A percentile compares a stretch with the other conserved stretches of the same genome.
phyloP scores from a whole-genome alignment of 805 yeast species.

The Candida takata region DNA sequence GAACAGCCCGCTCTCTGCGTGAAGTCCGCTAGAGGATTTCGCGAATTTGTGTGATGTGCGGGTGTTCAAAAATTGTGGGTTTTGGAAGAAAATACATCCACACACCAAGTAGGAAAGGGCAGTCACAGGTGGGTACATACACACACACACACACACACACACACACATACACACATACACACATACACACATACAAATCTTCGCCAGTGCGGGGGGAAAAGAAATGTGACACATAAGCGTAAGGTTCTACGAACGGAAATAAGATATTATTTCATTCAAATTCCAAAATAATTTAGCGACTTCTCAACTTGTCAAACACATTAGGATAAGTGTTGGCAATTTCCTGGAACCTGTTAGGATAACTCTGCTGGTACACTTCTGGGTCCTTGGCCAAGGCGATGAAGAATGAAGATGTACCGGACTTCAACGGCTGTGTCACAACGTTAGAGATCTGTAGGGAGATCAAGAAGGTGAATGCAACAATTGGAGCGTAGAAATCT shows the following conservation, averaged over 20 bases:
- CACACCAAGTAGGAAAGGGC: neutral
- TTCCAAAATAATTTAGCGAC: constrained; percentile 1
- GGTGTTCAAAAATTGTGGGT: neutral
- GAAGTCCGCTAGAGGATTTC: no score
- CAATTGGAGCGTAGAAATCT: constrained; percentile 58
- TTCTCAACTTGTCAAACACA: constrained; percentile 48
- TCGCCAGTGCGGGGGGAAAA: no score
- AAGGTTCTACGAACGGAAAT: no score
- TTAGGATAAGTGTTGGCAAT: constrained; percentile 62
- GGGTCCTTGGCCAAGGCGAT: constrained; percentile 83
- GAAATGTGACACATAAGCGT: no score
- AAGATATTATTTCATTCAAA: no score
- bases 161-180: no score
- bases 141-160: no score
- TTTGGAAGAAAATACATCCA: neutral
- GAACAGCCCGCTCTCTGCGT: no score
- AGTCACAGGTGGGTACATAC: no score
- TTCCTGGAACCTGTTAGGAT: constrained; percentile 62
- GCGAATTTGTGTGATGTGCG: neutral
- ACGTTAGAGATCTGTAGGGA: constrained; percentile 71
- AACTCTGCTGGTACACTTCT: constrained; percentile 65
- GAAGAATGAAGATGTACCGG: constrained; percentile 79
- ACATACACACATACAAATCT: no score
- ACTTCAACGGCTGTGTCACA: constrained; percentile 65
- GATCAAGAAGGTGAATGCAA: constrained; percentile 68